Base-by-base conservation (phyloP, 2,329 filamentous ascomycete species). In the Botrytis hyacinthi region DNA sequence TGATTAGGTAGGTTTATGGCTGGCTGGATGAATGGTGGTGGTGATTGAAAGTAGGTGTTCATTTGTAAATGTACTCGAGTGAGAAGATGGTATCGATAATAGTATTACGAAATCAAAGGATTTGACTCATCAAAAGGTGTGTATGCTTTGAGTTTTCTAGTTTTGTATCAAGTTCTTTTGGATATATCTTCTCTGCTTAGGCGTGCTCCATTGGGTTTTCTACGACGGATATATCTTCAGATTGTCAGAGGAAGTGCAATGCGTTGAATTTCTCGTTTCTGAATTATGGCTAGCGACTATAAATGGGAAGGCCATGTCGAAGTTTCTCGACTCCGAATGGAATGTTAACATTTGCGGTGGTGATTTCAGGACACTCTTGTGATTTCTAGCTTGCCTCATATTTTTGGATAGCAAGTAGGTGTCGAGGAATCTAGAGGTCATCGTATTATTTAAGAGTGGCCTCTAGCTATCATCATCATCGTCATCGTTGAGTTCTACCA, bases 181-280 rank as follows among this genome's bases (percentile, higher is more conserved):
- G 4, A 54, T 18, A 18, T 7, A 3, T 16, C 5, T 54, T 16
- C 12, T 54, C 12, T 29, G 12, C 7, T n/a, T 7, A n/a, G 0
- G 5, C 0, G 26, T n/a, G 5, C 12, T 54, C 26, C 1, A 1
- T 46, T 3, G 9, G 9, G 1, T n/a, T 1, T 26, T 51, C 4
- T n/a, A 51, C 1, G 6, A n/a, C 4, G 26, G 10, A n/a, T 42
- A 42, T 46, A 51, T 9, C 12, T 54, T 16, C 3, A 8, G 12
- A 54, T 54, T 29, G 6, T 16, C 6, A 1, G 14, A 3, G 51
- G 12, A 54, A 8, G n/a, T n/a, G 26, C 12, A 54, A 1, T n/a
- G 26, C 7, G 1, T 14, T 54, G n/a, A 3, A 54, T 29, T 16
- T 16, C 26, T 29, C 2, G 51, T 29, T 29, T 29, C 14, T 54